Evolutionary conservation across 2,329 filamentous ascomycete species (phyloP), one percentile per base, ranked within the genome.

Genomic region (Ascochyta koolunga): DNA sequence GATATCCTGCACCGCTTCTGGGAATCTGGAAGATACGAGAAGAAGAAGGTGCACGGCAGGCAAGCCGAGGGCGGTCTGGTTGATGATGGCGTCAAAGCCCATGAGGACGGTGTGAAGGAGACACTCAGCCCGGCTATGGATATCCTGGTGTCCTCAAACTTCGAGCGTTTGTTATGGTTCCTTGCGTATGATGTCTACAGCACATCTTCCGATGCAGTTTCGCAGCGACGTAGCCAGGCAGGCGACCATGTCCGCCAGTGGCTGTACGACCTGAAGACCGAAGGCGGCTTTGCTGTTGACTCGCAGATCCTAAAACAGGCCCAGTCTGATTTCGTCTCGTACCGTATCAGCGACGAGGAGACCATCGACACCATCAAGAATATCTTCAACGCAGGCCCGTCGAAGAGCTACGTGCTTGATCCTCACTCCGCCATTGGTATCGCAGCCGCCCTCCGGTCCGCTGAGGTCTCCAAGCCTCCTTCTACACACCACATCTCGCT

Each of bases 51-150:
- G 7, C 78, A 82, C 49, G 85, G 84, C 2, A 69, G 77, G 6
- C 81, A 82, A 44, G 84, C 85, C 1, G 79, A 85, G 60, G 82
- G 82, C 38, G 82, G 82, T 10, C 72, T 84, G 19, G 74, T 74
- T 3, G 79, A 78, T 47, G 84, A 87, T 64, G 85, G 84, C 22
- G 83, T 76, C 16, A 83, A 86, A 65, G 83, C 84, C 7, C 86
- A 91, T 56, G 77, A 79, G 38, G 85, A 86, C 38, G 91, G 90
- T 32, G 91, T 93, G 58, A 93, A 91, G 78, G 93, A 96, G 78
- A 99, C 95, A 0, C 83, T 96, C 45, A 92, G 89, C 65, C 95
- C 95, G 0, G 95, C 95, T 39, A 98, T 99, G 95, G 95, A 99
- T 75, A 98, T 98, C 62, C 82, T 98, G 3, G 93, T 98, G 11